phyloP scores from a whole-genome alignment of 176 grass and related monocot species.

The Puccinellia tenuiflora region DNA sequence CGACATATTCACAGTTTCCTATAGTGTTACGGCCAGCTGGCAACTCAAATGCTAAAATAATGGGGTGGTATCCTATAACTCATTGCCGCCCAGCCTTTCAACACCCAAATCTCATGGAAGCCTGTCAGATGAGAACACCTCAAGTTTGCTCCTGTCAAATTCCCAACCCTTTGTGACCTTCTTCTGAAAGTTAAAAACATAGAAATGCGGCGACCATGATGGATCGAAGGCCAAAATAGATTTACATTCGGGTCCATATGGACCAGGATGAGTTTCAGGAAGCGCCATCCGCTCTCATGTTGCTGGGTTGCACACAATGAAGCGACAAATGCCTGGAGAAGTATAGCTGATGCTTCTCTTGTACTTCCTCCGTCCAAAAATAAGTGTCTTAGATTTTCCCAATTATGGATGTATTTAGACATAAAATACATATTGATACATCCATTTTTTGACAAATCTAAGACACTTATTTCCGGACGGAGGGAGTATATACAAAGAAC shows the following conservation, averaged over 20 bases:
- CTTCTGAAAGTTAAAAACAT: not conserved
- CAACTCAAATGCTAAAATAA: not conserved
- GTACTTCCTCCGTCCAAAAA: no score
- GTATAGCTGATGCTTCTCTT: no score
- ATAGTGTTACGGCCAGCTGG: no score
- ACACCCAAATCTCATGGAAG: not conserved
- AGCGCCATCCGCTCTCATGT: not conserved
- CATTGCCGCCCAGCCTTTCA: not conserved
- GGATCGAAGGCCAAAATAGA: not conserved
- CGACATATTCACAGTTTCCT: no score
- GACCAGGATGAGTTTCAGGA: not conserved
- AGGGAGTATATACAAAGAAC: no score
- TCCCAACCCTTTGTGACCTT: not conserved
- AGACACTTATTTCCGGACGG: no score
- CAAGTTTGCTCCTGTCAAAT: not conserved
- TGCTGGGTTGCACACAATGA: not conserved
- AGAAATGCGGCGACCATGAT: not conserved
- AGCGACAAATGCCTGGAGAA: not conserved
- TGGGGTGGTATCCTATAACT: not conserved
- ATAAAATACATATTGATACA: no score
- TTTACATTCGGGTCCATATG: not conserved
- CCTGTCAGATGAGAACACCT: not conserved
- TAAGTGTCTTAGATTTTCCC: no score
- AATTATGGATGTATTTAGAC: no score
- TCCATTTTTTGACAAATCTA: no score